Evolutionary conservation across 2,329 filamentous ascomycete genomes (phyloP), one percentile per base, ranked within the genome.

Genomic region (Exophiala bonariae): DNA sequence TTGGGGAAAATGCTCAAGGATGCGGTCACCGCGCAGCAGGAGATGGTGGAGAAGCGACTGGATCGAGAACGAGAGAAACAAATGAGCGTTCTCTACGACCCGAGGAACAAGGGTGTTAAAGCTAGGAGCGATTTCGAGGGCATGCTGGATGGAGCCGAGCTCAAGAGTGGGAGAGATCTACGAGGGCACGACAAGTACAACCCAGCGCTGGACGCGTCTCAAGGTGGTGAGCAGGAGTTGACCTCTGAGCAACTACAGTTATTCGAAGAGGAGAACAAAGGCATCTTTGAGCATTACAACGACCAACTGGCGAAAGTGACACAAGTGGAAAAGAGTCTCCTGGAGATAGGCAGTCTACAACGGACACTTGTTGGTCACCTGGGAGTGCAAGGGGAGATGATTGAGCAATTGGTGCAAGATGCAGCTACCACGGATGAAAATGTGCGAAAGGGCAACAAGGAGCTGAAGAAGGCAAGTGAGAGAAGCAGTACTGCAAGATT

Each of bases 331-430:
- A 89, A 87, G 65, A 96, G 90, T 1, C 78, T 99, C 4, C 69
- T 95, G 3, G 93, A 99, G 66, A 96, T 99, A 54, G 87, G 89
- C 6, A 90, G 95, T 63, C 75, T 99, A 41, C 93, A 99, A 66
- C 89, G 87, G 45, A 84, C 92, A 44, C 83, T 99, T 10, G 89
- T 93, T 32, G 82, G 82, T 60, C 95, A 96, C 63, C 79, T 99
- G 17, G 80, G 85, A 31, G 85, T 86, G 11, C 93, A 99, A 64
- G 86, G 88, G 44, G 89, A 89, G 47, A 86, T 93, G 59, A 95
- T 99, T 54, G 87, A 90, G 50, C 87, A 93, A 64, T 77, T 99
- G 16, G 89, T 96, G 23, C 77, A 84, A 34, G 92, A 99, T 66
- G 90, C 89, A 2, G 79, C 84, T 50, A 78, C 81, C 23, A 96